Percentiles rank a stretch among this genome's conserved stretches.
These are phyloP conservation scores for Trifolium dubium DNA, from an alignment of 306 rosid genomes.

Conservation along the genomic window DNA sequence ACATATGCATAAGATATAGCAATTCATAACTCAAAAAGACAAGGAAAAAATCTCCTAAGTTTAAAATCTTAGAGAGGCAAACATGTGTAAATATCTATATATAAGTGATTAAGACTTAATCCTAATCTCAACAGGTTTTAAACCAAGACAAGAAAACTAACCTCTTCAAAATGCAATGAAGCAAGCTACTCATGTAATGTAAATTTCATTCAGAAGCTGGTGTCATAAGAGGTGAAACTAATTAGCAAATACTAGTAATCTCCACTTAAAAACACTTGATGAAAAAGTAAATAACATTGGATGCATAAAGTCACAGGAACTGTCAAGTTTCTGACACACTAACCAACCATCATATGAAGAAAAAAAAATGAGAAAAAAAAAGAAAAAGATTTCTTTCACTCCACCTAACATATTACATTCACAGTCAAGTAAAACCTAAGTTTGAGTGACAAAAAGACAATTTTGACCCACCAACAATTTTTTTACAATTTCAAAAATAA, in stretches of 20 bases:
- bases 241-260: conserved; percentile 36
- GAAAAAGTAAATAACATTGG: background rate
- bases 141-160: conserved; percentile 39
- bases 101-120: background rate
- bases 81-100: conserved; percentile 6
- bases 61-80: conserved; percentile 18
- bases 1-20: conserved; percentile 13
- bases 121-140: conserved; percentile 2
- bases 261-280: background rate
- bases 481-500: background rate
- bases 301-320: conserved; percentile 38
- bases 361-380: too few relatives aligned
- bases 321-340: conserved; percentile 56
- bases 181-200: conserved; percentile 1
- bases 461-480: conserved; percentile 35
- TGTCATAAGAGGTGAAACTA: conserved; percentile 13
- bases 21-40: conserved; percentile 29
- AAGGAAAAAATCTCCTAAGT: conserved; percentile 16
- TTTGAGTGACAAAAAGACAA: conserved; percentile 44
- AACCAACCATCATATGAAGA: conserved; percentile 51
- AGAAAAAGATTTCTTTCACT: conserved; percentile 36
- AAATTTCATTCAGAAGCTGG: conserved; percentile 16
- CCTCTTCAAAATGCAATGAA: conserved; percentile 37
- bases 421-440: conserved; percentile 59
- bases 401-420: conserved; percentile 48